A percentile compares a stretch with the other conserved stretches of the same genome.
These are phyloP conservation scores for Apiospora phragmitis DNA, from an alignment of 2,329 filamentous ascomycete species.

Conservation along the genomic window DNA sequence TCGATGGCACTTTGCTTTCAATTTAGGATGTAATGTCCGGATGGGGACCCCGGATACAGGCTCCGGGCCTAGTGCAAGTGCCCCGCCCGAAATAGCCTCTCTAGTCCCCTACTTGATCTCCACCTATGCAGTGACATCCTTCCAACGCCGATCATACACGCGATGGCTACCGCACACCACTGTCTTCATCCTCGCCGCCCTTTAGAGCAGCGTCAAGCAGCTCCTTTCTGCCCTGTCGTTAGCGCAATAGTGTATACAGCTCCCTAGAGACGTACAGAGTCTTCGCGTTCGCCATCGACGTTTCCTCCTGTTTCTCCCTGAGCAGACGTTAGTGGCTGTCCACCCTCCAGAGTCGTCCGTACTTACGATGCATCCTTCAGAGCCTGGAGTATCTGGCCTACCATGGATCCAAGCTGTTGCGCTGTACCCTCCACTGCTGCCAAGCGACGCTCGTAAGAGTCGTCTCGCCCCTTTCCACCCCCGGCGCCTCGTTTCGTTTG, in stretches of 20 bases:
- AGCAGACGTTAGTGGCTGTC: neutral
- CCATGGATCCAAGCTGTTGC: neutral
- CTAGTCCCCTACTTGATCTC: neutral
- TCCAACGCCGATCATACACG: neutral
- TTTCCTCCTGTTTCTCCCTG: neutral
- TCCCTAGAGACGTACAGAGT: neutral
- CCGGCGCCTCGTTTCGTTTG: neutral
- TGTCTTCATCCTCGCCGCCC: neutral
- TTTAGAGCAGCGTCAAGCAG: neutral
- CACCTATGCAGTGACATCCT: neutral
- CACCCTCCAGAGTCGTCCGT: neutral
- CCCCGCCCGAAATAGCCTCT: neutral
- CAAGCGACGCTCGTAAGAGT: neutral
- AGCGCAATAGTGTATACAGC: neutral
- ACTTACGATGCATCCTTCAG: neutral
- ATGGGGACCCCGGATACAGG: neutral
- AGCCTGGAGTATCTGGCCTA: neutral
- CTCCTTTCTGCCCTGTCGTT: neutral
- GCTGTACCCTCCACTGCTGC: neutral
- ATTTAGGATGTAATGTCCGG: neutral
- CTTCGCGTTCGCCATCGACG: neutral
- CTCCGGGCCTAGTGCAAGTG: neutral
- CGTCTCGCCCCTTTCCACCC: neutral
- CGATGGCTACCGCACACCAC: neutral
- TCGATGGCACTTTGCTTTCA: neutral